Base-by-base conservation (phyloP, 306 rosid genomes). In the Quercus robur region DNA sequence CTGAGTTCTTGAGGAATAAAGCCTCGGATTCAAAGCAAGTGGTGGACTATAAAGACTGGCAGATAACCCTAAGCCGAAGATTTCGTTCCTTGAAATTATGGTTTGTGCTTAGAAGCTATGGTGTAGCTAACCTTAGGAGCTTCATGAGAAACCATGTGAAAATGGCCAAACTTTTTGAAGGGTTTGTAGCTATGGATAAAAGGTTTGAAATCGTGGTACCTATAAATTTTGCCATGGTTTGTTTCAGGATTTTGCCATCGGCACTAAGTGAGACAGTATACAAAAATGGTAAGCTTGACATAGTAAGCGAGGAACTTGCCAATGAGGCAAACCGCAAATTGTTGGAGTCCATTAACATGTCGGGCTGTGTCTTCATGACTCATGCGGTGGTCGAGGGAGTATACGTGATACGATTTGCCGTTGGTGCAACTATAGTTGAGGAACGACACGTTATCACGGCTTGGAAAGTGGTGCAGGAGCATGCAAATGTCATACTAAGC, bases 371-470 rank as follows among this genome's bases (percentile, higher is more conserved):
- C 4, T 90, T n/a, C 84, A 88, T 90, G 90, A 83, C 83, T 31
- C 90, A 83, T 67, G 59, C 87, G 4, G 67, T 75, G 11, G 80
- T 88, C 44, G 88, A 55, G 41, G 87, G 83, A 9, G 54, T 76
- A 20, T 87, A 74, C 31, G 62, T 78, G 17, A 62, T 88, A 3
- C 73, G 94, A 11, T 90, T 79, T 73, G 86, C 88, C 0, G 69
- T 88, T 20, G 94, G 92, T 41, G 83, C 84, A 4, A 83, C 89
- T 11, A 67, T 90, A 17, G 80, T 87, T 1, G 87, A 86, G 59
- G 94, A 90, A 21, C 61, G 59, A 1, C 90, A 90, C 35, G 82
- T 88, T n/a, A 4, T 67, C 6, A 80, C 30, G 75, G 84, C 89
- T 0, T 88, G 89, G 89, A 87, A 81, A 28, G 74, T 75, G 81